These are phyloP conservation scores for Colletotrichum chrysophilum DNA, from an alignment of 2,329 filamentous ascomycete species.

Conservation along the genomic window DNA sequence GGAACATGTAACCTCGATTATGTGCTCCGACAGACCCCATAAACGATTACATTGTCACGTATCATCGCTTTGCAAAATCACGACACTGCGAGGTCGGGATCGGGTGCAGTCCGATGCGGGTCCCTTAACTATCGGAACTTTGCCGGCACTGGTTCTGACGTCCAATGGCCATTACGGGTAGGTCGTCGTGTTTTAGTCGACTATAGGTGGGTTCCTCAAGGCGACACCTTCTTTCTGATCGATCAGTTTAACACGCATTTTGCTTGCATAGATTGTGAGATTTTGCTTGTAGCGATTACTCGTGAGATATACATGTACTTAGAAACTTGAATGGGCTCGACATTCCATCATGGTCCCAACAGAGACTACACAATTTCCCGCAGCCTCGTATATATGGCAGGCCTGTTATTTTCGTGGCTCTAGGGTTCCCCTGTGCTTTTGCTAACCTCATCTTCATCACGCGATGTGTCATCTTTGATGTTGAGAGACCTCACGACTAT, in stretches of 20 bases:
- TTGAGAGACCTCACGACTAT: conserved; percentile 13
- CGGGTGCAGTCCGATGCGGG: not conserved
- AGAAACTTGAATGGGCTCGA: not conserved
- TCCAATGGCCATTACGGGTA: not conserved
- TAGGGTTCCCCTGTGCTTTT: not conserved
- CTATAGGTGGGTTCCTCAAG: rapidly evolving
- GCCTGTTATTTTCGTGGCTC: rapidly evolving
- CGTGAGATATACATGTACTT: rapidly evolving
- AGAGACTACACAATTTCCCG: rapidly evolving
- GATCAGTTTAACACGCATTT: not conserved
- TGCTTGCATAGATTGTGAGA: not conserved
- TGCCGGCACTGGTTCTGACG: rapidly evolving
- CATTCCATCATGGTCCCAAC: rapidly evolving
- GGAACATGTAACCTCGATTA: not conserved
- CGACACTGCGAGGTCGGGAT: not conserved
- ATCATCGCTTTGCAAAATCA: not conserved
- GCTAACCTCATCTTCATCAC: not conserved
- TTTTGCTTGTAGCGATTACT: too few species aligned
- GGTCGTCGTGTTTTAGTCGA: rapidly evolving
- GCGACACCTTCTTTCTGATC: not conserved
- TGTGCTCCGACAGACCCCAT: not conserved
- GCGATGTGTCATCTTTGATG: not conserved
- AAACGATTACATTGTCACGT: not conserved
- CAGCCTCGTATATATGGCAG: rapidly evolving
- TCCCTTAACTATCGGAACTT: not conserved